A percentile compares a stretch with the other conserved stretches of the same genome.
Conservation (phyloP, 2,329 filamentous ascomycete genomes). For the Nigrospora oryzae region DNA sequence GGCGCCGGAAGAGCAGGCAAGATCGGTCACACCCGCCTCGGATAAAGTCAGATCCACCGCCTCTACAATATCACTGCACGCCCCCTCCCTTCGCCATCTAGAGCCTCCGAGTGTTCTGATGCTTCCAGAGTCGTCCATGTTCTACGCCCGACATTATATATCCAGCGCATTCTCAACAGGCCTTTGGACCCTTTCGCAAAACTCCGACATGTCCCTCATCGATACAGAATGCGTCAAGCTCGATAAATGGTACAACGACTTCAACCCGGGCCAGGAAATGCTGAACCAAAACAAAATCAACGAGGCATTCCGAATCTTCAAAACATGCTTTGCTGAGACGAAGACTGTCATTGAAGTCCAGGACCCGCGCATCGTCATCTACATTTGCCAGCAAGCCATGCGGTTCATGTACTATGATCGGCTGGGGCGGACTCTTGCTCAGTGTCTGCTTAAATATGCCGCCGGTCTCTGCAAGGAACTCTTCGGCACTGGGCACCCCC, state of each 20-base stretch:
- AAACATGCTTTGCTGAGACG: slow-evolving; percentile 1
- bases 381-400: slow-evolving; percentile 4
- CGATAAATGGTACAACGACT: slow-evolving; percentile 5
- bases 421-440: slow-evolving; percentile 1
- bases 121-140: slow-evolving; percentile 3
- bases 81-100: neutral
- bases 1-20: neutral
- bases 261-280: slow-evolving; percentile 2
- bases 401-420: slow-evolving; percentile 5
- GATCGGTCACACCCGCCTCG: neutral
- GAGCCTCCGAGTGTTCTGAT: neutral
- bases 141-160: slow-evolving; percentile 5
- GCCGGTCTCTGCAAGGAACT: slow-evolving; percentile 1
- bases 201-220: neutral
- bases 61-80: neutral
- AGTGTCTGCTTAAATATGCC: slow-evolving; percentile 2
- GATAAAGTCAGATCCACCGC: neutral
- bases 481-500: neutral
- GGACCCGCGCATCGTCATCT: slow-evolving; percentile 4
- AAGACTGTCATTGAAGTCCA: slow-evolving; percentile 1
- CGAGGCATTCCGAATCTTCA: slow-evolving; percentile 2
- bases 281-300: neutral
- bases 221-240: slow-evolving; percentile 3
- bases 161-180: slow-evolving; percentile 4
- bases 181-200: slow-evolving; percentile 1